A percentile compares a stretch with the other conserved stretches of the same genome.
These are phyloP conservation scores for Amniculicola lignicola DNA, from an alignment of 495 filamentous ascomycete species.

Conservation along the genomic window DNA sequence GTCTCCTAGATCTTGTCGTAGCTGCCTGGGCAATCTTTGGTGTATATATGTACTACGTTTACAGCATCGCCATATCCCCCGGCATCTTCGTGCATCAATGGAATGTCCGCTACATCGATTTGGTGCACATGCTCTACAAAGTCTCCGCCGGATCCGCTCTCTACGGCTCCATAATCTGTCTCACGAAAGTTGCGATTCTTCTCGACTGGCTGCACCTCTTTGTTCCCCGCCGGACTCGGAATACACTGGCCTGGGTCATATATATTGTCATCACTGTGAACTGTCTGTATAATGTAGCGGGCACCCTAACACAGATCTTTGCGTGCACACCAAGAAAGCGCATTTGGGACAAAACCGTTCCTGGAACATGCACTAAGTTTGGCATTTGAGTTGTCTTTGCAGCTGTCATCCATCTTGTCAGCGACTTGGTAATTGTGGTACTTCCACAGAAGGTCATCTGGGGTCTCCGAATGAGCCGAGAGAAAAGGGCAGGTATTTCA, in stretches of 20 bases:
- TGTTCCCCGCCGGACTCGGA: neutral
- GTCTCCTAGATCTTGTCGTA: neutral
- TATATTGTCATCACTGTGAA: too few relatives aligned
- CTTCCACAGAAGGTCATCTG: neutral
- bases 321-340: too few relatives aligned
- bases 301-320: too few relatives aligned
- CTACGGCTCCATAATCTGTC: neutral
- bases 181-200: neutral
- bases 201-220: neutral
- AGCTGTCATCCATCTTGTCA: neutral
- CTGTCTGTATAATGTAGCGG: too few relatives aligned
- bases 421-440: neutral
- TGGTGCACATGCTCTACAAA: neutral
- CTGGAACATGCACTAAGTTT: too few relatives aligned
- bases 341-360: too few relatives aligned
- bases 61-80: neutral
- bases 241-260: too few relatives aligned
- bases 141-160: neutral
- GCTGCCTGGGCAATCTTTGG: neutral
- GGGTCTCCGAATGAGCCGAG: neutral
- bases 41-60: neutral
- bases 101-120: neutral
- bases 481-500: neutral
- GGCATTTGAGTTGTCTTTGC: too few relatives aligned
- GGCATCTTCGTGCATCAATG: neutral